Base-by-base conservation (phyloP, 2,329 filamentous ascomycete genomes). In the Ophiostoma fasciatum region DNA sequence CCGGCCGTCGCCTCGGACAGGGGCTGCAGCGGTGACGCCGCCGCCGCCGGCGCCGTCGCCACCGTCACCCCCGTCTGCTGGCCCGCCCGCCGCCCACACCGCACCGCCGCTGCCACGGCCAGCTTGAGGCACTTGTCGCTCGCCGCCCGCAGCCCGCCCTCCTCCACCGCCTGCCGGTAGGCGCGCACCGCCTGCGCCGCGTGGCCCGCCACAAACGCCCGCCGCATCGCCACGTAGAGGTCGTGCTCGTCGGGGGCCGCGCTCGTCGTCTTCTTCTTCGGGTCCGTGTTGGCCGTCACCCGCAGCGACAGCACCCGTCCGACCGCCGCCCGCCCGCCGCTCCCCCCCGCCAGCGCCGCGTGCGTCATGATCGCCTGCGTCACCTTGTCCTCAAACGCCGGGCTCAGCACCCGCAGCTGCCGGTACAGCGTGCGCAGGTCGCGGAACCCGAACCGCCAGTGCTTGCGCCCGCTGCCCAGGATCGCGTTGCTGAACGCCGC, bases 51-150 rank as follows among this genome's bases (percentile, higher is more conserved):
- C 13, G 15, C 21, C 22, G 17, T 3, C 12, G 15, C 14, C 25
- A 14, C 8, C 25, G 14, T n/a, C n/a, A n/a, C n/a, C n/a, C n/a
- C n/a, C n/a, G n/a, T n/a, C n/a, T n/a, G n/a, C 8, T 21, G 23
- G 14, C 13, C 13, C 28, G 29, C 49, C 4, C 47, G 38, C 4
- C 47, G 48, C 26, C 56, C 35, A 2, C 28, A 48, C 13, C 49
- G 49, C 34, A 70, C 45, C 12, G 57, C 53, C 2, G 64, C 63
- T 9, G 58, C 45, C 8, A 71, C 59, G 8, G 62, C 65, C 5
- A 69, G 51, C n/a, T 61, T 58, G 12, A 71, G 53, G 36, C 61
- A 65, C 18, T 58, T 53, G 4, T 47, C 46, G 20, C 57, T 60
- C 40, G 54, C 54, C 2, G 51, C 23, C n/a, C n/a, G n/a, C 8